Evolutionary conservation across 75 land plant genomes (phyloP), one percentile per base, ranked within the genome.

Genomic region (Pinus albicaulis): DNA sequence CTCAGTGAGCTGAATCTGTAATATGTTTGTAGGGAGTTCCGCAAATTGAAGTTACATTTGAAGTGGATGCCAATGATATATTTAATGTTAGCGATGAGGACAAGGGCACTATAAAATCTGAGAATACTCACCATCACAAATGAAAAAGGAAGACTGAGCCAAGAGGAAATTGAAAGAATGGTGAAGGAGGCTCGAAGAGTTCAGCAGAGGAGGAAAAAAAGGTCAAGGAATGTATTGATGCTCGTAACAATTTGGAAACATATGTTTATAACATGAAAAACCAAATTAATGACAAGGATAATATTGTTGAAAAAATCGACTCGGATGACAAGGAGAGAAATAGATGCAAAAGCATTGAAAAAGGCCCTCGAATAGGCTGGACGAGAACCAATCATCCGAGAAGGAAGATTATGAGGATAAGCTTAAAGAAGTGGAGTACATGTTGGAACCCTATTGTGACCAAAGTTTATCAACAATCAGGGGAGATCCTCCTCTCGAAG

Each of bases 191-290:
- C 91, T 17, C n/a, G n/a, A 90, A 89, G 73, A 90, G 87, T 64
- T 87, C 87, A 24, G 91, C 91, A 8, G 93, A 91, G 77, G 92
- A 89, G 74, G 91, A 89, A 76, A 88, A 88, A 81, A 90, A 92
- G 86, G 88, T 89, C 59, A 92, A 90, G 81, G 92, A 92, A 48
- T 74, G 75, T 72, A 85, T 92, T 41, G 94, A 90, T 76, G 89
- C 94, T 2, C 80, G 94, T 17, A 92, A 92, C 85, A 70, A 83
- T 74, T 77, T 92, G 75, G 94, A 92, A 74, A 90, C 90, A 12
- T 92, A 92, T 61, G 83, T 86, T 31, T 92, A 92, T 83, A 90
- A 90, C 86, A 90, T 90, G 92, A 89, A 87, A 87, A 89, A 87
- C 85, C 79, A 80, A 24, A 65, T 89, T 57, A 77, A 78, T 71